Percentiles rank a stretch among this genome's conserved stretches.
These are phyloP conservation scores for Zopfia rhizophila DNA, from an alignment of 2,329 filamentous ascomycete genomes.

Conservation along the genomic window DNA sequence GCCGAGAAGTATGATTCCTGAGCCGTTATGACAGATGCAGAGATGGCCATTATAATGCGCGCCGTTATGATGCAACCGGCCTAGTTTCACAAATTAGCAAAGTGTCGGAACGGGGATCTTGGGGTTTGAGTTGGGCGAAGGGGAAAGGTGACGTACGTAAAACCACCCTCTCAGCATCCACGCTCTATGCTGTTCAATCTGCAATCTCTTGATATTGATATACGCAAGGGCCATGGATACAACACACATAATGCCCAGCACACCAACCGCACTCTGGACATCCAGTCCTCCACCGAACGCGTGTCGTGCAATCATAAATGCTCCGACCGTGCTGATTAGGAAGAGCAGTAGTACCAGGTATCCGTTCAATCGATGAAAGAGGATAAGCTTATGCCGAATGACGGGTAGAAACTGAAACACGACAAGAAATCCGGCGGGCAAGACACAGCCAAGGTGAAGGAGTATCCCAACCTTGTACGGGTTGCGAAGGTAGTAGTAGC, in stretches of 20 bases:
- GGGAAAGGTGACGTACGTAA: conserved; percentile 26
- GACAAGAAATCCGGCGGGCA: conserved; percentile 54
- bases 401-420: conserved; percentile 56
- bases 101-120: not conserved
- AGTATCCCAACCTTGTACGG: conserved; percentile 52
- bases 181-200: conserved; percentile 71
- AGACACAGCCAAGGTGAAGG: conserved; percentile 54
- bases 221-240: conserved; percentile 59
- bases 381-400: conserved; percentile 58
- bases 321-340: conserved; percentile 58
- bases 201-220: conserved; percentile 67
- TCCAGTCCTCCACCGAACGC: conserved; percentile 66
- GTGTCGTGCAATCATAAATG: conserved; percentile 63
- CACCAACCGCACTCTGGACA: conserved; percentile 58
- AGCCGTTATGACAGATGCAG: conserved; percentile 53
- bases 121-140: not conserved
- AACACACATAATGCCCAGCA: conserved; percentile 59
- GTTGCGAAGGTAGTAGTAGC: conserved; percentile 54
- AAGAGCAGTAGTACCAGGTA: conserved; percentile 65
- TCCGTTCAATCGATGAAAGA: conserved; percentile 70
- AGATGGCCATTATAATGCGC: conserved; percentile 60
- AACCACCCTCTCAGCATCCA: conserved; percentile 68
- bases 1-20: conserved; percentile 47
- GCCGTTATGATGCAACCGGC: conserved; percentile 64
- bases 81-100: conserved; percentile 38